Percentiles rank a stretch among this genome's conserved stretches.
phyloP scores from a whole-genome alignment of 2,329 filamentous ascomycete genomes.

The Fusarium vanettenii region DNA sequence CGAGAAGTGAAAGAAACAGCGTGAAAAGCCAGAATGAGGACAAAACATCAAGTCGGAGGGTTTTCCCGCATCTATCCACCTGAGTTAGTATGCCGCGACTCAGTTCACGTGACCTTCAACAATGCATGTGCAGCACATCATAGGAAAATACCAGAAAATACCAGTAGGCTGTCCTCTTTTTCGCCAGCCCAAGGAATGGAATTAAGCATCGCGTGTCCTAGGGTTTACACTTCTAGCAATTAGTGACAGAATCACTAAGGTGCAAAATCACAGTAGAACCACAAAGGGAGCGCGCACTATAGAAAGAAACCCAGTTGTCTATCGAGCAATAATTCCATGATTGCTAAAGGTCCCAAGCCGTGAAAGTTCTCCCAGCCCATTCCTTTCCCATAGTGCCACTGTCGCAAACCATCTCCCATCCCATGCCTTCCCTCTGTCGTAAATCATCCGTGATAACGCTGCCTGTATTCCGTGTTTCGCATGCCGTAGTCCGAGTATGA shows the following conservation, averaged over 20 bases:
- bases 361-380: not conserved
- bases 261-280: not conserved
- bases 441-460: not conserved
- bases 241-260: not conserved
- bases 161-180: not conserved
- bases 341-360: not conserved
- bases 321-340: not conserved
- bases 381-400: not conserved
- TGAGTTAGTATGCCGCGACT: too few species aligned
- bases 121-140: not conserved
- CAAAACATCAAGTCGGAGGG: too few species aligned
- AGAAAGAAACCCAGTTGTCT: not conserved
- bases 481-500: not conserved
- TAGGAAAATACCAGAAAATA: not conserved
- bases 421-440: not conserved
- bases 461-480: not conserved
- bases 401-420: not conserved
- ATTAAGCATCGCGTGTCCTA: not conserved
- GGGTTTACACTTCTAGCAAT: not conserved
- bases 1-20: too few species aligned
- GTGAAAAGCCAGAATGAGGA: too few species aligned
- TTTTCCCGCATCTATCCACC: too few species aligned
- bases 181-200: not conserved
- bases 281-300: not conserved
- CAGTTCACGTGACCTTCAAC: too few species aligned